These are phyloP conservation scores for Fremontodendron californicum DNA, from an alignment of 345 rosid genomes.

Conservation along the genomic window DNA sequence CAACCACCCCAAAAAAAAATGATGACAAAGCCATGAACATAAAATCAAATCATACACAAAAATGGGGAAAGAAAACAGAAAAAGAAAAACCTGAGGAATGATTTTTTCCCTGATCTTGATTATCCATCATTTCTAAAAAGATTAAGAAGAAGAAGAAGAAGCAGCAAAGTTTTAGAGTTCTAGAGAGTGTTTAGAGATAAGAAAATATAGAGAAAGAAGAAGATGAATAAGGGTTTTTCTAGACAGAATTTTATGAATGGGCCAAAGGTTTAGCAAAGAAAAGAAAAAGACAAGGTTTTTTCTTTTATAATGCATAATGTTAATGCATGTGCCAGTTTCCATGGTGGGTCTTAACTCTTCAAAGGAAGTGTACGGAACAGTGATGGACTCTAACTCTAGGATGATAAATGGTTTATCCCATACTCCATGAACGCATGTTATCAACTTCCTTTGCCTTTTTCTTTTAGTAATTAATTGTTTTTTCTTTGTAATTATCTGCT, in stretches of 20 bases:
- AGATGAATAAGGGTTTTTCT: neutral
- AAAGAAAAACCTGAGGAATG: conserved; percentile 2
- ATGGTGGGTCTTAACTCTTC: neutral
- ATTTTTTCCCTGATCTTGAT: neutral
- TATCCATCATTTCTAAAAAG: neutral
- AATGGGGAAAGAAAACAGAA: neutral
- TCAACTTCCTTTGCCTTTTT: neutral
- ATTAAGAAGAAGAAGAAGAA: neutral
- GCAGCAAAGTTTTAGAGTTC: neutral
- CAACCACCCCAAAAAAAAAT: neutral
- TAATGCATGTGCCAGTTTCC: neutral
- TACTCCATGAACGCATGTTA: neutral
- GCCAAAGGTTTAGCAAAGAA: neutral
- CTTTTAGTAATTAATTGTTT: neutral
- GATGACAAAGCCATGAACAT: neutral
- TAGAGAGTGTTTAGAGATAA: neutral
- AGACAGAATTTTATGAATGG: neutral
- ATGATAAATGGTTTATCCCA: neutral
- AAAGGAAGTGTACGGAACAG: neutral
- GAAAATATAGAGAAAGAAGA: neutral
- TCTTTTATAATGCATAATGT: neutral
- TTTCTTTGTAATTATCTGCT: neutral
- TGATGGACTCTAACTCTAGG: neutral
- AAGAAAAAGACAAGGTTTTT: neutral
- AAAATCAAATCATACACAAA: neutral